Evolutionary conservation across 345 rosid species (phyloP), one percentile per base, ranked within the genome.

Genomic region (Salix purpurea): DNA sequence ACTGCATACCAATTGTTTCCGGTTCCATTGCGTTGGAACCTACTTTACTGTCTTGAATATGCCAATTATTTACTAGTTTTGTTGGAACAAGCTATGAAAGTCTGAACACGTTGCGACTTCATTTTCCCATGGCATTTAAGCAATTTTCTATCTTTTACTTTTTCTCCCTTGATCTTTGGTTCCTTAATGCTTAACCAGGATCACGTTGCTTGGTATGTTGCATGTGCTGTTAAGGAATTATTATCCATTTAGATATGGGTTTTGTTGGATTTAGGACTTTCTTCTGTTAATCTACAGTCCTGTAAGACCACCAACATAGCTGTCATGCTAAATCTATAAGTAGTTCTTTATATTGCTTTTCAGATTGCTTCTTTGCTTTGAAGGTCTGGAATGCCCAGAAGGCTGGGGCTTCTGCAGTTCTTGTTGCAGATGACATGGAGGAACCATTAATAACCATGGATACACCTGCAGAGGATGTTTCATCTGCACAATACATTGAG

Each of bases 341-440:
- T 16, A 14, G 4, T 37, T 18, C 28, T 9, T 74, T 46, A 39
- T 80, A 65, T 75, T 76, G 66, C 76, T 80, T 77, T 71, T 82
- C 88, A 96, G 99, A 92, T 88, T 96, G 99, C 84, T 92, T 91
- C 82, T 96, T 96, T 58, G 94, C 99, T 50, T 86, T 93, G 79
- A 96, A 96, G 84, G 98, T 91, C 2, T 96, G 97, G 97, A 96
- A 93, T 86, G 97, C 93, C 42, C 99, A 96, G 85, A 91, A 90
- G 83, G 98, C 90, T 0, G 97, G 98, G 62, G 99, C 99, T 70
- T 90, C 98, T 15, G 99, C 98, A 24, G 98, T 96, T 65, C 98
- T 96, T 80, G 97, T 96, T 52, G 96, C 94, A 0, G 99, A 96
- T 78, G 76, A 91, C 87, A 83, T 89, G 14, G 94, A 91, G 44